Base-by-base conservation (phyloP, 2,329 filamentous ascomycete genomes). In the Cordyceps cateniannulata region DNA sequence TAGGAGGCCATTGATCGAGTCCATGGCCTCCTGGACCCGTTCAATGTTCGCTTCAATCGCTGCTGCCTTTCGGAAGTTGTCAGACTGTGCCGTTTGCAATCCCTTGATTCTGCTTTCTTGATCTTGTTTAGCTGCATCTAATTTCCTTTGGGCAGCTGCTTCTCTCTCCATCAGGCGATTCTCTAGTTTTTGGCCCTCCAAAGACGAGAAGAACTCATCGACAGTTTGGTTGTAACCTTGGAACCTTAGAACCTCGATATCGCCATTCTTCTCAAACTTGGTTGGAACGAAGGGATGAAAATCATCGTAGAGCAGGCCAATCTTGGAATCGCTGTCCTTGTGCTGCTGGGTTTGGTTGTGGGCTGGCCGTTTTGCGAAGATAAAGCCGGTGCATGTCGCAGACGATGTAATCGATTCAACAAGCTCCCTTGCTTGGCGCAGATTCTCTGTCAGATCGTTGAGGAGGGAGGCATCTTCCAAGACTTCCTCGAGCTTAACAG, bases 151-250 rank as follows among this genome's bases (percentile, higher is more conserved):
- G 3, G 95, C 95, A 4, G 83, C 81, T 22, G 88, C 85, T 72
- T 99, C 92, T 53, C 88, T 85, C 72, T 98, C 93, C 4, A 85
- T 85, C 5, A 98, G 76, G 58, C 86, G 84, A 1, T 91, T 96
- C 72, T 96, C 89, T 1, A 98, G 80, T 71, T 91, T 96, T 71
- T 97, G 93, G 0, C 93, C 91, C 75, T 99, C 95, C 27, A 98
- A 85, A 0, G 93, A 98, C 0, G 95, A 98, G 73, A 96, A 98
- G 77, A 97, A 99, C 66, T 96, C 91, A 70, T 99, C 95, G 0
- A 96, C 92, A 0, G 92, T 95, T 69, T 89, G 89, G 73, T 97
- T 97, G 78, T 96, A 98, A 10, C 87, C 89, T 7, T 91, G 83
- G 65, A 93, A 92, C 59, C 90, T 84, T 14, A 98, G 70, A 18